Conservation (phyloP, 2,329 filamentous ascomycete genomes). For the Alternaria infectoria region DNA sequence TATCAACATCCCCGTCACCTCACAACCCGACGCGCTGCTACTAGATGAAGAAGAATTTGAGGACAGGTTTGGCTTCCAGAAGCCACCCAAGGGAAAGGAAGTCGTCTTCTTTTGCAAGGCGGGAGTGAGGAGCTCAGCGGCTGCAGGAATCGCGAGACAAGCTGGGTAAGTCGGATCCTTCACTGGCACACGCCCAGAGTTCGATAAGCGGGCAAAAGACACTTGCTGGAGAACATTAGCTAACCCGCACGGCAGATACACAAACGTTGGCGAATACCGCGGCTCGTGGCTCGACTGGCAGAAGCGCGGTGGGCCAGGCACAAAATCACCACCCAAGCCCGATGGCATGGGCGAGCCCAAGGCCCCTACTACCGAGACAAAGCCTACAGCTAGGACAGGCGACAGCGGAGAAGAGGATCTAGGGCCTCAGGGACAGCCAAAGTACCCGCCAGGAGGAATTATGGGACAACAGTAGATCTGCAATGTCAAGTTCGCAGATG, state of each 20-base stretch:
- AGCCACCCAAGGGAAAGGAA: constrained; percentile 32
- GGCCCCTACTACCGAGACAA: constrained; percentile 19
- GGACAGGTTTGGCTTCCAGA: constrained; percentile 75
- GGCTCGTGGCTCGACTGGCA: constrained; percentile 87
- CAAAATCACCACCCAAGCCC: constrained; percentile 23
- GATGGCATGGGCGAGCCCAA: constrained; percentile 28
- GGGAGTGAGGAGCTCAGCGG: constrained; percentile 80
- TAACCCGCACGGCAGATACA: constrained; percentile 55
- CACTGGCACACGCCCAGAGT: neutral
- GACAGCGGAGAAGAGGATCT: constrained; percentile 24
- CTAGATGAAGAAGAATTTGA: constrained; percentile 79
- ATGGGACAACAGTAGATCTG: neutral
- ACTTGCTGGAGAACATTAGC: neutral
- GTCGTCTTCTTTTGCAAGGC: constrained; percentile 89
- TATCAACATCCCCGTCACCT: constrained; percentile 80
- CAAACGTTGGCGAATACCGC: constrained; percentile 71
- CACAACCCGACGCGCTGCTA: constrained; percentile 79
- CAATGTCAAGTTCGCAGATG: neutral
- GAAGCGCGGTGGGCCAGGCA: constrained; percentile 67
- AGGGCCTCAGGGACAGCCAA: constrained; percentile 12
- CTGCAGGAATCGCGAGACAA: constrained; percentile 76
- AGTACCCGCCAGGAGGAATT: constrained; percentile 1
- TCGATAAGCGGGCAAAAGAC: neutral
- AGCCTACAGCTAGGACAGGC: constrained; percentile 13
- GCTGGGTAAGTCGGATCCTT: constrained; percentile 68